phyloP scores from a whole-genome alignment of 495 filamentous ascomycete genomes.

The Aspergillus asperescens region DNA sequence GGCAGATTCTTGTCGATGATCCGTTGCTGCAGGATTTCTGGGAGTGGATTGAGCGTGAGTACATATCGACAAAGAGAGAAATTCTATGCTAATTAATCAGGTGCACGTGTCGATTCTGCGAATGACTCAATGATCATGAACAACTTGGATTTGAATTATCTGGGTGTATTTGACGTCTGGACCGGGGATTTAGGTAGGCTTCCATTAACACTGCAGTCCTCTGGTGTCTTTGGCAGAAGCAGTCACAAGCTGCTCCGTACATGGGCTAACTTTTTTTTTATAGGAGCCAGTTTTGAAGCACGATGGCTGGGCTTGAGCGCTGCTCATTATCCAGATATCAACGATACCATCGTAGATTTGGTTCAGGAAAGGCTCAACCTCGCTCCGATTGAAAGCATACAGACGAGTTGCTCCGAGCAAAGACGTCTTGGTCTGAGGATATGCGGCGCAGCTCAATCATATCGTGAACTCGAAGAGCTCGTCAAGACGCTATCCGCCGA shows the following conservation, averaged over 20 bases:
- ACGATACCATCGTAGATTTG: constrained; percentile 48
- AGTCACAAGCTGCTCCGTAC: background rate
- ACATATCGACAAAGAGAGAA: background rate
- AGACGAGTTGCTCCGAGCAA: constrained; percentile 66
- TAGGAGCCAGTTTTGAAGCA: constrained; percentile 32
- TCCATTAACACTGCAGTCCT: background rate
- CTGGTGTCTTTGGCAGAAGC: too few relatives aligned
- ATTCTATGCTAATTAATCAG: constrained; percentile 31
- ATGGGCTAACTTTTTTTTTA: constrained; percentile 24
- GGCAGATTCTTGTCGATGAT: constrained; percentile 62
- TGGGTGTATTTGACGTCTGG: constrained; percentile 81
- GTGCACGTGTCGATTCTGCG: constrained; percentile 58
- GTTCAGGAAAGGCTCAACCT: constrained; percentile 39
- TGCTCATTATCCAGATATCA: constrained; percentile 33
- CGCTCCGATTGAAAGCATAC: constrained; percentile 43
- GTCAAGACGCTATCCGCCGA: constrained; percentile 53
- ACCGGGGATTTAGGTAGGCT: constrained; percentile 61
- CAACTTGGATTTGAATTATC: constrained; percentile 73
- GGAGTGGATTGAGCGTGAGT: constrained; percentile 67
- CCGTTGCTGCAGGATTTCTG: constrained; percentile 71
- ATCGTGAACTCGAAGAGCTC: constrained; percentile 56
- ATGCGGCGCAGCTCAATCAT: constrained; percentile 64
- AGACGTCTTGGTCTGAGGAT: constrained; percentile 73
- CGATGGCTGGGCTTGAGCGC: constrained; percentile 22
- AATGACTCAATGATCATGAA: constrained; percentile 69